These are phyloP conservation scores for Chrysanthemum seticuspe DNA, from an alignment of 129 eudicot genomes.

Conservation along the genomic window DNA sequence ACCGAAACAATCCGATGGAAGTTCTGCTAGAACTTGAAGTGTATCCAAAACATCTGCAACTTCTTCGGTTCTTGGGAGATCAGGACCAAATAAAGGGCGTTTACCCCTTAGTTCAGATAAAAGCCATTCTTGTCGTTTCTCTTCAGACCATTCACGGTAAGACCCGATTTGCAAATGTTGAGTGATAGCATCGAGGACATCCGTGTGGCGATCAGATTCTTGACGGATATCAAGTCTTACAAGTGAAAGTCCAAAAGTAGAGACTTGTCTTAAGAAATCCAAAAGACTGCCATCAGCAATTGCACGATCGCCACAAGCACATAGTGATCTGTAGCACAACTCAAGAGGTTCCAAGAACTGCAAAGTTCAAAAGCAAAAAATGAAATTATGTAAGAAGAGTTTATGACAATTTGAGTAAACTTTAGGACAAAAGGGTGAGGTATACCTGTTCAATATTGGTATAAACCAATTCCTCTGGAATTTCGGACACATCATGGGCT, in stretches of 20 bases:
- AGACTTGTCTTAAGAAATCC: conserved; percentile 90
- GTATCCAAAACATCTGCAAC: conserved; percentile 90
- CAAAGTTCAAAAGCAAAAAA: conserved; percentile 14
- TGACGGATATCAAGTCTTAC: conserved; percentile 95
- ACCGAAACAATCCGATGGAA: conserved; percentile 97
- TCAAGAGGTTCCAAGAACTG: conserved; percentile 99
- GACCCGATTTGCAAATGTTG: conserved; percentile 93
- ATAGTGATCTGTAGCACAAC: conserved; percentile 90
- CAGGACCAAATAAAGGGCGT: conserved; percentile 89
- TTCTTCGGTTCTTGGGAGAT: conserved; percentile 91
- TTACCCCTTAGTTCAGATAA: conserved; percentile 83
- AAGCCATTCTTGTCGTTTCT: conserved; percentile 91
- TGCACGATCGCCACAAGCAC: conserved; percentile 86
- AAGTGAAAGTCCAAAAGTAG: conserved; percentile 93
- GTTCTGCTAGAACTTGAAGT: conserved; percentile 79
- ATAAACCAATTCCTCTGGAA: conserved; percentile 84
- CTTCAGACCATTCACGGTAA: conserved; percentile 89
- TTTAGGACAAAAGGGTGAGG: neutral
- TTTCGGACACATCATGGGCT: conserved; percentile 74
- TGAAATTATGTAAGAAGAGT: neutral
- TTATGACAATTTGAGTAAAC: neutral
- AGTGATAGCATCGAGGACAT: conserved; percentile 92
- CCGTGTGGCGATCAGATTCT: conserved; percentile 95
- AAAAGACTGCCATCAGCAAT: conserved; percentile 98
- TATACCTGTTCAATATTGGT: conserved; percentile 80